Evolutionary conservation across 441 rosid species (phyloP).

Genomic region (Codiaeum variegatum): DNA sequence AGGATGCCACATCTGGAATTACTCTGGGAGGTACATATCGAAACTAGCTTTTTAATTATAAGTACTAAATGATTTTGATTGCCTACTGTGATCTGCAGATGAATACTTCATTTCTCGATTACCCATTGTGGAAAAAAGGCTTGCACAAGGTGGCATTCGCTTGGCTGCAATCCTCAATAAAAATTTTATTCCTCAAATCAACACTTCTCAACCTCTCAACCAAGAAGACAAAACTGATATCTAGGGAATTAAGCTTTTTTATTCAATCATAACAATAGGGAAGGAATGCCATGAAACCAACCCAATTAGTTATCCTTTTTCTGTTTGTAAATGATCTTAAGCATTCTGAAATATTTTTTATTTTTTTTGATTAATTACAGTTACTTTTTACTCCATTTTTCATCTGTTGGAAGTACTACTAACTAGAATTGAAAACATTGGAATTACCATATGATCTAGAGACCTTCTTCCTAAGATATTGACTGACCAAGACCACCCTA

Average conservation of each 20-base stretch:
- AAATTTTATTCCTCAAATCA: conserved; percentile 41
- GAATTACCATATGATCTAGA: too few relatives aligned
- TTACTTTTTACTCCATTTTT: too few relatives aligned
- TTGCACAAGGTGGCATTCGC: conserved; percentile 81
- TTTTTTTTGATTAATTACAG: too few relatives aligned
- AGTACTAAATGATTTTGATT: conserved; percentile 3
- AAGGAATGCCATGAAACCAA: not conserved
- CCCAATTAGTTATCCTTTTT: not conserved
- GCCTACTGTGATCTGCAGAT: conserved; percentile 34
- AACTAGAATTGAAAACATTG: too few relatives aligned
- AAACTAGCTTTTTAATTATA: too few relatives aligned
- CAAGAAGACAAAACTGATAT: conserved; percentile 30
- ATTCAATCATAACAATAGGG: not conserved
- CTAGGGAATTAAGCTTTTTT: not conserved
- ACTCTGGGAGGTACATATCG: conserved; percentile 74
- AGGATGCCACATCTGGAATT: conserved; percentile 75
- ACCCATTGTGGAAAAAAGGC: conserved; percentile 73
- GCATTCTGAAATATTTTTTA: conserved; percentile 16
- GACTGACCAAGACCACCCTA: too few relatives aligned
- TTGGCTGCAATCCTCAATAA: conserved; percentile 75
- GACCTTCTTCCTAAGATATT: too few relatives aligned
- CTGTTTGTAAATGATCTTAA: not conserved
- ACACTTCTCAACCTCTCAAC: conserved; percentile 39
- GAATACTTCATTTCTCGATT: conserved; percentile 74
- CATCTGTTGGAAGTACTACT: too few relatives aligned